phyloP scores from a whole-genome alignment of 83 land plant species.

The Picea engelmannii region DNA sequence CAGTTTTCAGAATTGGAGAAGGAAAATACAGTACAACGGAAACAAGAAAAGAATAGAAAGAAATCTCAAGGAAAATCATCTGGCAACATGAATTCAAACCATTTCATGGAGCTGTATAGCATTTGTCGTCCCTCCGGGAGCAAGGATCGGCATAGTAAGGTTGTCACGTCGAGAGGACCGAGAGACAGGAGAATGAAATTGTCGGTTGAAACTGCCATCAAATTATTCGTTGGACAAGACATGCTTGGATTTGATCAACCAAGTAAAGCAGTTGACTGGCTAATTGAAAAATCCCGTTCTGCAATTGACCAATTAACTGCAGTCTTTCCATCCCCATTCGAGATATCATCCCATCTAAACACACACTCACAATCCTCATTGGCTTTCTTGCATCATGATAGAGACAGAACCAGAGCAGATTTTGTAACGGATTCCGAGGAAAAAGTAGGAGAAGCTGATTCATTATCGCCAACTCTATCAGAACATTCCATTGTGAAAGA shows the following conservation, averaged over 20 bases:
- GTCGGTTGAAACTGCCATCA: constrained; percentile 48
- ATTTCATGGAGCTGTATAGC: background rate
- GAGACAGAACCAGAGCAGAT: background rate
- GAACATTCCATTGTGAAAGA: too few relatives aligned
- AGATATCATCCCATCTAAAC: too few relatives aligned
- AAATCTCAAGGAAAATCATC: too few relatives aligned
- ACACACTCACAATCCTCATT: background rate
- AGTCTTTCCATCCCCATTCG: background rate
- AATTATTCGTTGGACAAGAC: constrained; percentile 57
- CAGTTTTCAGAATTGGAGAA: too few relatives aligned
- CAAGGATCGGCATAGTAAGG: constrained; percentile 37
- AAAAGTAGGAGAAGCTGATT: background rate
- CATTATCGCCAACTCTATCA: background rate
- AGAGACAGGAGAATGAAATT: constrained; percentile 57
- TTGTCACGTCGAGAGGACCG: constrained; percentile 32
- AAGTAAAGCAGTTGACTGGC: constrained; percentile 57
- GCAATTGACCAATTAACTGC: constrained; percentile 36
- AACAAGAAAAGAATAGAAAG: too few relatives aligned
- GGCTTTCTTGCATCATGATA: background rate
- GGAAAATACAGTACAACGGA: too few relatives aligned
- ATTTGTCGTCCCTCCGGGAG: constrained; percentile 7
- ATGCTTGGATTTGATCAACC: constrained; percentile 58
- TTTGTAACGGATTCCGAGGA: background rate
- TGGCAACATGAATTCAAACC: background rate
- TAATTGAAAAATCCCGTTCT: constrained; percentile 26